phyloP scores from a whole-genome alignment of 2,329 filamentous ascomycete genomes.

The Xylariaceae sp. region DNA sequence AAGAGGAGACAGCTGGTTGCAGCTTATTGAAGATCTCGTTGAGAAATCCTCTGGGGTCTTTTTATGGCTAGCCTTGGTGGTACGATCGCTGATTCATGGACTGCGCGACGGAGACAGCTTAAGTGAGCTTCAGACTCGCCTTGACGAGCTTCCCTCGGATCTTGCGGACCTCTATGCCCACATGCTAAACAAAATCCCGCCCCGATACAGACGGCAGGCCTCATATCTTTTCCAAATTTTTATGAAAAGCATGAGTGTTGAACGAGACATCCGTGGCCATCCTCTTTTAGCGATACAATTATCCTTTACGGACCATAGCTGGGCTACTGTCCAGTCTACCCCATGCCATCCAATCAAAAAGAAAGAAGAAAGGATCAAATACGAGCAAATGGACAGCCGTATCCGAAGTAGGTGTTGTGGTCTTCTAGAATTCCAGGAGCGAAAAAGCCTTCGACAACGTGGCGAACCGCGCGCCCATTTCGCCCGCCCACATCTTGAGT shows the following conservation, averaged over 20 bases:
- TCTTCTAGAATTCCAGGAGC: neutral
- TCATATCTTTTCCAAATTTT: neutral
- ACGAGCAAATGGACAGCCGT: neutral
- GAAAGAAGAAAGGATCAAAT: neutral
- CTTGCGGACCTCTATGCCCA: neutral
- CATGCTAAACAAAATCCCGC: constrained; percentile 6
- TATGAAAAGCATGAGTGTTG: neutral
- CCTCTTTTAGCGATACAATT: neutral
- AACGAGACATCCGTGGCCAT: neutral
- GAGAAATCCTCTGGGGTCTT: constrained; percentile 10
- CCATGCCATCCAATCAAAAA: neutral
- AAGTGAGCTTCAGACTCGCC: neutral
- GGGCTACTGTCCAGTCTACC: neutral
- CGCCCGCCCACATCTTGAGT: neutral
- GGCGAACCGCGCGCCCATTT: neutral
- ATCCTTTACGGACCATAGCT: neutral
- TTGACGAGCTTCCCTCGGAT: constrained; percentile 12
- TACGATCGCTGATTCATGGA: constrained; percentile 2
- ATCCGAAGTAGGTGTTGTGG: neutral
- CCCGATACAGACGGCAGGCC: neutral
- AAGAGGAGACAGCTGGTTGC: neutral
- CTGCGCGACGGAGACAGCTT: constrained; percentile 4
- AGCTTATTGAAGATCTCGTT: neutral
- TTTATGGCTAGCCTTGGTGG: constrained; percentile 5
- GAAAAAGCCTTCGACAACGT: neutral